These are phyloP conservation scores for Neofusicoccum parvum DNA, from an alignment of 2,329 filamentous ascomycete genomes.

Conservation along the genomic window DNA sequence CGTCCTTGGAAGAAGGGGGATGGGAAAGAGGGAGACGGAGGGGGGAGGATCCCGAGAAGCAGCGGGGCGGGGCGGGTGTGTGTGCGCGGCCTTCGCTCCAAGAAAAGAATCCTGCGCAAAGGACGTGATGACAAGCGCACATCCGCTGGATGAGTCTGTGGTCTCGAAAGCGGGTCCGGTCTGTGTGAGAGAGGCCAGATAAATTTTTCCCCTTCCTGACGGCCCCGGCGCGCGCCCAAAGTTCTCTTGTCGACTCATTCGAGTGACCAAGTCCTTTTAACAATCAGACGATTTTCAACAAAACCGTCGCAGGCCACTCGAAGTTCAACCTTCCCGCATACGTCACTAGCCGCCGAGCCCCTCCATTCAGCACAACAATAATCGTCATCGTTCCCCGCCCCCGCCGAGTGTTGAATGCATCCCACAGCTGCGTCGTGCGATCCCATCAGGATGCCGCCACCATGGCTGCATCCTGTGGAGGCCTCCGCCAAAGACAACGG, in stretches of 20 bases:
- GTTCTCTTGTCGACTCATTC: conserved; percentile 2
- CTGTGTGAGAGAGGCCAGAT: conserved; percentile 11
- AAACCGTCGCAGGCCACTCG: conserved; percentile 6
- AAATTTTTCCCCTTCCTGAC: conserved; percentile 8
- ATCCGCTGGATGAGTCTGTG: conserved; percentile 4
- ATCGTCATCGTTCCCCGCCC: background rate
- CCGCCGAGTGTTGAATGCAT: conserved; percentile 3
- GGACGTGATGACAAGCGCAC: background rate
- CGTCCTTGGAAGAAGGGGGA: background rate
- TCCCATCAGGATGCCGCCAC: conserved; percentile 14
- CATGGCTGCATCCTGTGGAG: conserved; percentile 19
- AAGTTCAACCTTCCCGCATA: conserved; percentile 19
- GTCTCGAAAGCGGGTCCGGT: background rate
- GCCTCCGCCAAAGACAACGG: background rate
- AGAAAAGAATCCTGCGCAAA: too few relatives aligned
- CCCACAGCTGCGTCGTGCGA: conserved; percentile 11
- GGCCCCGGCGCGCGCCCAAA: background rate
- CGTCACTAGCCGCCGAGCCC: conserved; percentile 1
- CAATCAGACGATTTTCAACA: conserved; percentile 18
- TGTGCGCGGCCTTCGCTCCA: too few relatives aligned
- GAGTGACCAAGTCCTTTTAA: background rate
- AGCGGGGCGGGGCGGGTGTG: conserved; percentile 4
- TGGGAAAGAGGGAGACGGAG: background rate
- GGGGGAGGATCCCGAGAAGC: background rate
- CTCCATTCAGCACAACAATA: too few relatives aligned